Evolutionary conservation across 768 basidiomycete species (phyloP), one percentile per base, ranked within the genome.

Genomic region (Boletus subcaerulescens): DNA sequence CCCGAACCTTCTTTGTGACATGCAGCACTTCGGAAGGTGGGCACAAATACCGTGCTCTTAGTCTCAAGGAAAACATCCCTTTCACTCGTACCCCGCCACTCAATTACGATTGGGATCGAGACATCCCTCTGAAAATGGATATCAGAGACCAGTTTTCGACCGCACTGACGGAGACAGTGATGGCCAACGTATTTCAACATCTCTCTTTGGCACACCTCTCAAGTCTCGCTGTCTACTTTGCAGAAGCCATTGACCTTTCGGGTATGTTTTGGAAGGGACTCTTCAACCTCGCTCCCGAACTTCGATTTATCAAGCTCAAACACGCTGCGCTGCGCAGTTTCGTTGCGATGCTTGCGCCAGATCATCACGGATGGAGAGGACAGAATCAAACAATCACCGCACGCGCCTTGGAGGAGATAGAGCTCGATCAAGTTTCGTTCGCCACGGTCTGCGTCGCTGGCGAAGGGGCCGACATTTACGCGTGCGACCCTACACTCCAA

Each of bases 71-170:
- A 44, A 35, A 38, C 9, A 2, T 26, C 22, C 5, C 42, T 17
- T 36, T 26, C 35, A n/a, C 8, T n/a, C 24, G 32, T 18, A 11
- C 17, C 42, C 12, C 26, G 5, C 43, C 43, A 14, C 18, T 45
- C 7, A 36, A 38, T 31, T 45, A 52, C 22, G 43, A 52, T 26
- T 52, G 51, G 43, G 35, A 29, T 18, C 24, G 18, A 4, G 36
- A 15, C 18, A 39, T 52, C 43, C 51, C 43, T 45, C 43, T 45
- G 43, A 52, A 52, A 31, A 45, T 52, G 43, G 43, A 29, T 22
- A 10, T 45, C 1, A n/a, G 6, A 36, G 50, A 52, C 31, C 35
- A 29, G 2, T 36, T 38, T 29, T 26, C 33, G 43, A 36, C 43
- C 24, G 42, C 50, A 18, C 17, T 52, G 35, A 52, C 43, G 13